Base-by-base conservation (phyloP, 2,329 filamentous ascomycete species). In the Chaetomiaceae sp. region DNA sequence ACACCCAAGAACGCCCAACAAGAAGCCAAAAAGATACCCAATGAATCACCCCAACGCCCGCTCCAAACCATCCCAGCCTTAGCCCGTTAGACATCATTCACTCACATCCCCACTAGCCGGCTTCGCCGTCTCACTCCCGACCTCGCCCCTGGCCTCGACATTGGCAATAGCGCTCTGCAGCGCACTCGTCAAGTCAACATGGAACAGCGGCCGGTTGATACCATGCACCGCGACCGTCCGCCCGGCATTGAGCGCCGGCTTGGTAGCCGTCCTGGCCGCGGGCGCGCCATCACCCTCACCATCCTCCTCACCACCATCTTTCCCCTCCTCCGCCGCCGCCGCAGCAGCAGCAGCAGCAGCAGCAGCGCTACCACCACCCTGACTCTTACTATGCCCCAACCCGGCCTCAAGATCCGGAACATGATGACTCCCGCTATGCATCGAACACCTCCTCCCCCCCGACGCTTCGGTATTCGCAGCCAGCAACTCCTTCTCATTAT, bases 201-300 rank as follows among this genome's bases (percentile, higher is more conserved):
- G 94, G 80, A 99, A 97, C 61, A 96, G 80, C 4, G 94, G 92
- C 62, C 89, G 76, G 69, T 95, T 94, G 58, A 95, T 74, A n/a
- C 92, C 89, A 61, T 91, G 87, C 15, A 97, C 84, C 4, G 89
- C 79, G 1, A 87, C 85, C 25, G 67, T 78, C 39, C 61, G 51
- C 1, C 54, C 53, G 4, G 45, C 27, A 50, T 59, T 57, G 14
- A 49, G 43, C 11, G 59, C 65, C 17, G 66, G 63, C 12, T 44
- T 11, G 14, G 39, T 19, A 4, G 12, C 17, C 8, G 27, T 25
- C 7, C 17, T 23, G 27, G n/a, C 23, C 20, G 20, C 20, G 15
- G 20, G 14, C 20, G n/a, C 3, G 9, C n/a, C n/a, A n/a, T 9
- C 27, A 31, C 14, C 27, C 27, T 31, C 33, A 22, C 14, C 3